Percentiles rank a stretch among this genome's conserved stretches.
phyloP scores from a whole-genome alignment of 1,139 yeast species.

The Geotrichum armillariae region DNA sequence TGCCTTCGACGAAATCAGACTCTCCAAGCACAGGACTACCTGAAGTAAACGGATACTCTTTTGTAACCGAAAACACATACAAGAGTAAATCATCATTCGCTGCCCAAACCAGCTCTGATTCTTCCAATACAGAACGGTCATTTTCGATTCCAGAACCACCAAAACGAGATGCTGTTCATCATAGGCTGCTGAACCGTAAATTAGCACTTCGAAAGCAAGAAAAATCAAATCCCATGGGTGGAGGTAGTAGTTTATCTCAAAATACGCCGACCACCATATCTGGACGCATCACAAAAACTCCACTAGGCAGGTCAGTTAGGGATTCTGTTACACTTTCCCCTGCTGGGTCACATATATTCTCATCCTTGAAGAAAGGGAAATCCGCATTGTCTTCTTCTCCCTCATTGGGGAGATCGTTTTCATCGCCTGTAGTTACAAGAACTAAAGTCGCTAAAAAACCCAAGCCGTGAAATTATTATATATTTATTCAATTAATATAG shows the following conservation, averaged over 20 bases:
- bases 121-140: not conserved
- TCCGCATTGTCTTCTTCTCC: not conserved
- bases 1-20: not conserved
- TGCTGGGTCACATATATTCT: constrained; percentile 25
- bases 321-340: constrained; percentile 22
- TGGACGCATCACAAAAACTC: not conserved
- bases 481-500: not conserved
- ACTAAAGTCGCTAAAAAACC: not conserved
- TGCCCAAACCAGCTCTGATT: too few species aligned
- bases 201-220: constrained; percentile 19
- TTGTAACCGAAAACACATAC: constrained; percentile 26
- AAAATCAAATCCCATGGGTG: constrained; percentile 5
- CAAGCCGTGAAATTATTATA: not conserved
- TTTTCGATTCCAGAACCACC: constrained; percentile 25
- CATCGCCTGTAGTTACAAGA: not conserved
- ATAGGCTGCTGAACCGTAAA: constrained; percentile 23
- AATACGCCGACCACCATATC: not conserved
- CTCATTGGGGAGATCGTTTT: not conserved
- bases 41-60: constrained; percentile 24
- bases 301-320: not conserved
- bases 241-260: not conserved
- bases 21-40: constrained; percentile 15
- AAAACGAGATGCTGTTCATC: constrained; percentile 23
- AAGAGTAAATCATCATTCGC: too few species aligned
- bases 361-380: constrained; percentile 13